Base-by-base conservation (phyloP, 305 asterid genomes). In the Solanum hybrid region DNA sequence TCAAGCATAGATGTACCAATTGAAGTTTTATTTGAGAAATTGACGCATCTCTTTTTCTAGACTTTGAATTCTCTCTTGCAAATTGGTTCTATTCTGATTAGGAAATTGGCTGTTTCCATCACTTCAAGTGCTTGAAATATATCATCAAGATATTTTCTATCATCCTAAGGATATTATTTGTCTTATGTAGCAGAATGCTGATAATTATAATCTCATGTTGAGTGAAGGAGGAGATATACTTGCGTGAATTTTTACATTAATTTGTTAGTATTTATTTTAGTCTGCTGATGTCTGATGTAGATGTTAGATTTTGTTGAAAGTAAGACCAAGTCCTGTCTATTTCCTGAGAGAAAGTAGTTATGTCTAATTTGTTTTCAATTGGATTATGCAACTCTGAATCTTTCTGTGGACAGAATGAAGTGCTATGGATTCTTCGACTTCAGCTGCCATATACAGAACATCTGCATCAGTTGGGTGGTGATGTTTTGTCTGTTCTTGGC, bases 371-470 rank as follows among this genome's bases (percentile, higher is more conserved):
- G 37, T 32, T 20, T 32, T 79, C 6, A 13, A 79, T 78, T 15
- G 41, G 90, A 32, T 78, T 45, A 17, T 88, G 89, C 89, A 57
- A 31, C 36, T 22, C 41, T 88, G 45, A 31, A 89, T 88, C 79
- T 90, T 91, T 87, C 88, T 39, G 61, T 80, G 90, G 88, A 89
- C 98, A 97, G 99, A 91, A 91, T 91, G 89, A 95, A 93, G 70
- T 96, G 99, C 94, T 89, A 94, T 6, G 97, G 98, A 5, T 96
- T 97, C 92, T 96, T 96, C 32, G 97, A 96, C 96, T 89, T 97
- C 93, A 93, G 96, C 92, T 97, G 98, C 91, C 99, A 96, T 87
- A 91, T 96, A 91, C 98, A 95, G 90, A 95, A 96, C 89, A 94
- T 96, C 90, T 96, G 98, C 91, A 92, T 97, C 94, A 94, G 94